Evolutionary conservation across 768 basidiomycete genomes (phyloP).

Genomic region (Panellus pusillus): DNA sequence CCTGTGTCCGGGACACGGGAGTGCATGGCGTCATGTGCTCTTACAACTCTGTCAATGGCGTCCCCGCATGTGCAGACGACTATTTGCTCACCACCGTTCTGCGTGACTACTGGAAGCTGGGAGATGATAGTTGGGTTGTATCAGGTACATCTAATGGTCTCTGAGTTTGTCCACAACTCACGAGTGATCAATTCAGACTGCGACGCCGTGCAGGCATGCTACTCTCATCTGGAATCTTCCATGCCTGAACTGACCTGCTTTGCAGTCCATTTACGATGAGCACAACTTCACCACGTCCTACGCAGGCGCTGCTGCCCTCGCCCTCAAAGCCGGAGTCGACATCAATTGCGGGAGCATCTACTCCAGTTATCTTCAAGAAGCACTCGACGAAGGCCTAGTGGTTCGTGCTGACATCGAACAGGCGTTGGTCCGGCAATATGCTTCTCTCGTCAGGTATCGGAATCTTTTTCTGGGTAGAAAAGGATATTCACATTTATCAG

Average conservation of each 20-base stretch:
- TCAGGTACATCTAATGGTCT: constrained; percentile 26
- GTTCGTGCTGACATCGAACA: constrained; percentile 44
- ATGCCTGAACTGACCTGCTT: constrained; percentile 46
- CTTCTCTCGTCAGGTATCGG: constrained; percentile 53
- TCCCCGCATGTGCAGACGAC: constrained; percentile 54
- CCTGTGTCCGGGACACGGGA: constrained; percentile 58
- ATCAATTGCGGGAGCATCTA: constrained; percentile 56
- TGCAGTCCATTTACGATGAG: constrained; percentile 43
- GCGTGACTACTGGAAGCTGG: constrained; percentile 53
- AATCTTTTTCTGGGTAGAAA: not conserved
- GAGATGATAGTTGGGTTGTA: constrained; percentile 53
- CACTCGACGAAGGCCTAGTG: constrained; percentile 50
- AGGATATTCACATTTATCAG: constrained; percentile 27
- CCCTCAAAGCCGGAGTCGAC: constrained; percentile 54
- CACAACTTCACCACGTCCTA: constrained; percentile 49
- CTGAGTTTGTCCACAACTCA: not conserved
- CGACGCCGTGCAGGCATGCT: too few species aligned
- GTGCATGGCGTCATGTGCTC: constrained; percentile 18
- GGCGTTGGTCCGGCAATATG: constrained; percentile 48
- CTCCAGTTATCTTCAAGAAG: constrained; percentile 41
- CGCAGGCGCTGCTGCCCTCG: constrained; percentile 48
- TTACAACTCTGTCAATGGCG: constrained; percentile 62
- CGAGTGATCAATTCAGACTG: not conserved
- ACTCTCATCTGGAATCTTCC: not conserved
- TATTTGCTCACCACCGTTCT: constrained; percentile 54